phyloP scores from a whole-genome alignment of 495 filamentous ascomycete genomes.

The Rusavskia elegans region DNA sequence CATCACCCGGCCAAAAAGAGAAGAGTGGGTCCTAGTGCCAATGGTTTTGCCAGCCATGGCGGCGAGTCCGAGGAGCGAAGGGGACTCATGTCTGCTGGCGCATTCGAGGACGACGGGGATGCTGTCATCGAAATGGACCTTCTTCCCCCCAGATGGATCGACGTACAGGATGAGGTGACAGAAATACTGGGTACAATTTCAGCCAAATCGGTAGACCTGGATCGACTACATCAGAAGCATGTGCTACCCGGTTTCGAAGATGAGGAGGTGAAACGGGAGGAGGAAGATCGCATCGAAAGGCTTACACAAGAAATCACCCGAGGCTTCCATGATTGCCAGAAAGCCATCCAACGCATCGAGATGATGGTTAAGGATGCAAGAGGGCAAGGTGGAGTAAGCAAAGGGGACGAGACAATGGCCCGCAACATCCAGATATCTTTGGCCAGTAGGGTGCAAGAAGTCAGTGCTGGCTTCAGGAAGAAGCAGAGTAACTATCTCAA shows the following conservation, averaged over 20 bases:
- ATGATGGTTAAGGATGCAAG: slow-evolving; percentile 64
- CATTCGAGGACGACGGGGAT: slow-evolving; percentile 77
- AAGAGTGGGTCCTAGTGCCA: slow-evolving; percentile 45
- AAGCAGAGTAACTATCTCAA: slow-evolving; percentile 94
- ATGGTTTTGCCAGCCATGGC: slow-evolving; percentile 53
- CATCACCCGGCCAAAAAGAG: slow-evolving; percentile 84
- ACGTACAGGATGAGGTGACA: slow-evolving; percentile 84
- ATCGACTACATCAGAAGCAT: slow-evolving; percentile 92
- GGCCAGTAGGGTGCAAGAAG: slow-evolving; percentile 75
- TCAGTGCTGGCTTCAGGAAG: slow-evolving; percentile 83
- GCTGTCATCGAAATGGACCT: slow-evolving; percentile 97
- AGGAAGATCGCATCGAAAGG: slow-evolving; percentile 79
- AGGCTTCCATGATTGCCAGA: slow-evolving; percentile 79
- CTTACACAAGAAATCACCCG: slow-evolving; percentile 81
- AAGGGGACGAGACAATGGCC: slow-evolving; percentile 84
- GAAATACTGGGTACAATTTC: slow-evolving; percentile 70
- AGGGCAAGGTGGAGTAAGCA: slow-evolving; percentile 49
- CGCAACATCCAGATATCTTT: slow-evolving; percentile 88
- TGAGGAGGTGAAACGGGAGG: slow-evolving; percentile 64
- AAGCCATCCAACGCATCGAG: slow-evolving; percentile 72
- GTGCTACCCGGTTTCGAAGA: slow-evolving; percentile 94
- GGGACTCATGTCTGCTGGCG: slow-evolving; percentile 66
- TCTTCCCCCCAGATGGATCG: slow-evolving; percentile 87
- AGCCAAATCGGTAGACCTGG: slow-evolving; percentile 64
- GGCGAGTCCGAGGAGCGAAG: slow-evolving; percentile 62